phyloP scores from a whole-genome alignment of 441 rosid species.

The Metrosideros polymorpha region DNA sequence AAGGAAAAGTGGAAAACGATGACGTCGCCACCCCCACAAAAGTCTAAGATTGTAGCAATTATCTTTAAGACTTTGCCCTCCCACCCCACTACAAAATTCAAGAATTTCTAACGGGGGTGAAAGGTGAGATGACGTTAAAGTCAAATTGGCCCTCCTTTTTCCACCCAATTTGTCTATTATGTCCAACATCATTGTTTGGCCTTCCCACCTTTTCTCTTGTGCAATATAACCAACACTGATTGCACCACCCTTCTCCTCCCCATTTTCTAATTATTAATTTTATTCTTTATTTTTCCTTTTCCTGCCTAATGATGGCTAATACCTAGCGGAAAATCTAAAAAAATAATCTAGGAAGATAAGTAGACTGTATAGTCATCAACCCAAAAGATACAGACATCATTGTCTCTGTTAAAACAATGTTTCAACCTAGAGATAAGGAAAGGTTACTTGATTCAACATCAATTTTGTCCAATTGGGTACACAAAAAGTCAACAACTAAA shows the following conservation, averaged over 20 bases:
- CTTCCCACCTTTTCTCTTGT: neutral
- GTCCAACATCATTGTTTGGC: neutral
- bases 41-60: neutral
- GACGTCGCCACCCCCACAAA: neutral
- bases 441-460: neutral
- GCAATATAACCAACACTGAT: neutral
- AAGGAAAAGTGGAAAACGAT: neutral
- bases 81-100: neutral
- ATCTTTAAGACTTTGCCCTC: neutral
- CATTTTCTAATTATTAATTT: neutral
- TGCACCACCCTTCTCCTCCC: neutral
- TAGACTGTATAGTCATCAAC: neutral
- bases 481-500: neutral
- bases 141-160: neutral
- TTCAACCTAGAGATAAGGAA: neutral
- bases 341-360: neutral
- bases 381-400: neutral
- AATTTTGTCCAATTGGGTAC: neutral
- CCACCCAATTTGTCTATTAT: neutral
- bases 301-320: neutral
- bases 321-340: neutral
- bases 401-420: neutral
- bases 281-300: neutral
- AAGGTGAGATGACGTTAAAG: neutral
- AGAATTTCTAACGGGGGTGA: neutral